phyloP scores from a whole-genome alignment of 2,329 filamentous ascomycete species.

The Lachnellula subtilissima region DNA sequence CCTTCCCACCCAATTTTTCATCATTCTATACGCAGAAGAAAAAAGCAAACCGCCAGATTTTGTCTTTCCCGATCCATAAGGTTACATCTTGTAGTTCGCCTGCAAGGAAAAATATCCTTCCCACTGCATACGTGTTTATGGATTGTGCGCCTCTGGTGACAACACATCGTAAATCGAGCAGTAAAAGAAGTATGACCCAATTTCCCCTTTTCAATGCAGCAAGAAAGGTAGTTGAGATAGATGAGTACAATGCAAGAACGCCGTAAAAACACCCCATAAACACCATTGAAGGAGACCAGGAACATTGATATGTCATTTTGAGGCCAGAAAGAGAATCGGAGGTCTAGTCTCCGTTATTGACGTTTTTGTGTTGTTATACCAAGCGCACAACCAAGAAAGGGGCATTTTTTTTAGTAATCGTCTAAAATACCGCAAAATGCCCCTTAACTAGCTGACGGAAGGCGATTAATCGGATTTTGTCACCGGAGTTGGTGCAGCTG shows the following conservation, averaged over 20 bases:
- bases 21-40: slow-evolving; percentile 3
- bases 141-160: slow-evolving; percentile 4
- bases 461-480: background rate
- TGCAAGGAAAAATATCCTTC: slow-evolving; percentile 5
- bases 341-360: no score
- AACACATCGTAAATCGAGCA: background rate
- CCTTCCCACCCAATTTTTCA: background rate
- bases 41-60: slow-evolving; percentile 1
- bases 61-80: slow-evolving; percentile 2
- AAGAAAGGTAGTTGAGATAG: slow-evolving; percentile 7
- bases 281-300: slow-evolving; percentile 3
- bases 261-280: slow-evolving; percentile 10
- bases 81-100: slow-evolving; percentile 12
- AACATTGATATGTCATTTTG: slow-evolving; percentile 1
- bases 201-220: slow-evolving; percentile 18
- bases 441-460: no score
- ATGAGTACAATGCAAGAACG: slow-evolving; percentile 20
- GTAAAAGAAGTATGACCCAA: slow-evolving; percentile 7
- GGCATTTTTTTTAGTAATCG: no score
- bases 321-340: no score
- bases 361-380: no score
- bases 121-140: slow-evolving; percentile 3
- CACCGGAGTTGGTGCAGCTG: slow-evolving; percentile 7
- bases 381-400: no score
- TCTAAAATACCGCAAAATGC: no score